These are phyloP conservation scores for Glutinoglossum americanum DNA, from an alignment of 495 filamentous ascomycete genomes.

Conservation along the genomic window DNA sequence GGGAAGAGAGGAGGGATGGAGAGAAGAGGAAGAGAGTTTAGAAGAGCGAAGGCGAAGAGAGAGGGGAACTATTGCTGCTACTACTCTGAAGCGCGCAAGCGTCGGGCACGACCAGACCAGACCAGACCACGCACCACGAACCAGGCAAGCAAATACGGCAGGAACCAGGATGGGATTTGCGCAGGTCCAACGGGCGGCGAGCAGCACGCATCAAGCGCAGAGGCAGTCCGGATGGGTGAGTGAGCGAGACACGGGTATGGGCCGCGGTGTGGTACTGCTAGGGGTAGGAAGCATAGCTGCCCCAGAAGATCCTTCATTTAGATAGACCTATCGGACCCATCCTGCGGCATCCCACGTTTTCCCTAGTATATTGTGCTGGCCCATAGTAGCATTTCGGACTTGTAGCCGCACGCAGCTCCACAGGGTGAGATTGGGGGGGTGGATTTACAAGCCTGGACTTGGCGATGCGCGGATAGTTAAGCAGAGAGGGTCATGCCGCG, in stretches of 20 bases:
- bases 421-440: no score
- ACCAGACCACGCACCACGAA: background rate
- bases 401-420: no score
- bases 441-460: no score
- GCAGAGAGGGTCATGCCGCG: background rate
- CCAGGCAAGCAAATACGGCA: background rate
- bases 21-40: slow-evolving; percentile 6
- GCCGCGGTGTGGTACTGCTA: background rate
- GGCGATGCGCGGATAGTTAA: no score
- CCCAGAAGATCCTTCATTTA: background rate
- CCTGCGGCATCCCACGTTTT: background rate
- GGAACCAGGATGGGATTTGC: background rate
- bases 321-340: background rate
- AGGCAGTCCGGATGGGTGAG: background rate
- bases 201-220: background rate
- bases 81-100: background rate
- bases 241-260: background rate
- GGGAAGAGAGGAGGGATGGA: slow-evolving; percentile 9
- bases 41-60: slow-evolving; percentile 8
- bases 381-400: background rate
- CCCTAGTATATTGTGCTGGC: background rate
- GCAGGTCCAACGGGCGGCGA: background rate
- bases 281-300: background rate
- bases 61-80: slow-evolving; percentile 3
- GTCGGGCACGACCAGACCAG: background rate